Base-by-base conservation (phyloP, 148 eudicot species). In the Persicaria tinctoria region DNA sequence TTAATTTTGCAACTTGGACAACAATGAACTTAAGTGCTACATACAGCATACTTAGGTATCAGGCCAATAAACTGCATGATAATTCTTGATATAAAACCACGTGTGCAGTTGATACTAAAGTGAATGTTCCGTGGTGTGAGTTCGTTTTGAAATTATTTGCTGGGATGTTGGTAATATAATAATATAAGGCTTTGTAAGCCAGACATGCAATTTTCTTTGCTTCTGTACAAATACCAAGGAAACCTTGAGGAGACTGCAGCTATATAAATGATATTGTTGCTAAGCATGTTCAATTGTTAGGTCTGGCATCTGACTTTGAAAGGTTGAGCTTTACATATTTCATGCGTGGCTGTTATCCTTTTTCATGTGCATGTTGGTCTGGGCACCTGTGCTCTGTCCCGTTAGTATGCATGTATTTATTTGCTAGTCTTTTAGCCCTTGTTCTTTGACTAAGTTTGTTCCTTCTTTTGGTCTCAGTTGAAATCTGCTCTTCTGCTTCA, bases 401-500 rank as follows among this genome's bases (percentile, higher is more conserved):
- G 57, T 54, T 13, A 54, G 57, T 17, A 54, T 13, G 4, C 57
- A 17, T 59, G 32, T 32, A 5, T 59, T 1, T 45, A 16, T 18
- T 59, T 59, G 7, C 64, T 59, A n/a, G 64, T 59, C 64, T 59
- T 32, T 59, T 59, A 8, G 41, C 20, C 53, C 13, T 23, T 23
- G 41, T 9, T 60, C 66, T 23, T 60, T 27, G 66, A 51, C 75
- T n/a, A 49, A 32, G 62, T 18, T 51, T 3, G 27, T 51, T 16
- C 23, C 27, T 71, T 16, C 4, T 49, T 5, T 51, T 83, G 80
- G 78, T 89, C 97, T 79, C 89, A 86, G 90, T 89, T 32, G 41
- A 32, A 32, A 80, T 93, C 97, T 56, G 89, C 90, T 64, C 59
- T 93, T 79, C 74, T 93, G 79, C 91, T 93, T 68, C 97, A 93